A percentile compares a stretch with the other conserved stretches of the same genome.
Evolutionary conservation across 163 green algal genomes (phyloP).

Genomic region (Scenedesmus sp.): DNA sequence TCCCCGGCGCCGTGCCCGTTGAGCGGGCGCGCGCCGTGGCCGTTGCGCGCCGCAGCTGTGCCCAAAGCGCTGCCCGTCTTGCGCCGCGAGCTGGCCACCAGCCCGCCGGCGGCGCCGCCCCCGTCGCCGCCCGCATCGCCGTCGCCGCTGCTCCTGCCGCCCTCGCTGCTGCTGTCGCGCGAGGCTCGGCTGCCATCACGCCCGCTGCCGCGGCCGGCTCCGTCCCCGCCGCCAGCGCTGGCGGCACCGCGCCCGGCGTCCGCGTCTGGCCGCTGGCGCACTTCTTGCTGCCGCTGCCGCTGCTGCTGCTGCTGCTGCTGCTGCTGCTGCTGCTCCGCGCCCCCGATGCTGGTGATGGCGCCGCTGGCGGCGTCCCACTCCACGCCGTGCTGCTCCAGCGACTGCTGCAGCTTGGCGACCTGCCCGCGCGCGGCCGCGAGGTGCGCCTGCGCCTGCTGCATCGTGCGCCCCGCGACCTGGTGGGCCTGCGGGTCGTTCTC

Average conservation of each 20-base stretch:
- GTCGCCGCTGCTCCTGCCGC: not conserved
- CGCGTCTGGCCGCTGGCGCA: no score
- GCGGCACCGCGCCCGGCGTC: not conserved
- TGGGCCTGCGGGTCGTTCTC: slow-evolving; percentile 30
- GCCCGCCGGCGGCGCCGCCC: no score
- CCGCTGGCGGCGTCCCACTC: slow-evolving; percentile 21
- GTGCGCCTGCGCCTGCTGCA: slow-evolving; percentile 20
- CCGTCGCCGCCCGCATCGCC: no score
- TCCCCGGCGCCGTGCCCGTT: no score
- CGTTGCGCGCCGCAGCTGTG: no score
- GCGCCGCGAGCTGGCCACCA: no score
- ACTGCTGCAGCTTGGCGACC: slow-evolving; percentile 3
- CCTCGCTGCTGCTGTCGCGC: not conserved
- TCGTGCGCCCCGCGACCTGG: not conserved
- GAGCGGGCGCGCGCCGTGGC: no score
- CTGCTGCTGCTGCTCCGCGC: not conserved
- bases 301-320: not conserved
- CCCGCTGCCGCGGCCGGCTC: not conserved
- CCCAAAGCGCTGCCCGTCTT: no score
- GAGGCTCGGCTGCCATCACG: not conserved
- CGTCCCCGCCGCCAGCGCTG: not conserved
- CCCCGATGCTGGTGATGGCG: not conserved
- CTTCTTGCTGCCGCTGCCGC: not conserved
- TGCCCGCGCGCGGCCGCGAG: not conserved
- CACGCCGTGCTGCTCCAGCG: slow-evolving; percentile 2